Evolutionary conservation across 2,329 filamentous ascomycete genomes (phyloP), one percentile per base, ranked within the genome.

Genomic region (Trichoderma koningiopsis): DNA sequence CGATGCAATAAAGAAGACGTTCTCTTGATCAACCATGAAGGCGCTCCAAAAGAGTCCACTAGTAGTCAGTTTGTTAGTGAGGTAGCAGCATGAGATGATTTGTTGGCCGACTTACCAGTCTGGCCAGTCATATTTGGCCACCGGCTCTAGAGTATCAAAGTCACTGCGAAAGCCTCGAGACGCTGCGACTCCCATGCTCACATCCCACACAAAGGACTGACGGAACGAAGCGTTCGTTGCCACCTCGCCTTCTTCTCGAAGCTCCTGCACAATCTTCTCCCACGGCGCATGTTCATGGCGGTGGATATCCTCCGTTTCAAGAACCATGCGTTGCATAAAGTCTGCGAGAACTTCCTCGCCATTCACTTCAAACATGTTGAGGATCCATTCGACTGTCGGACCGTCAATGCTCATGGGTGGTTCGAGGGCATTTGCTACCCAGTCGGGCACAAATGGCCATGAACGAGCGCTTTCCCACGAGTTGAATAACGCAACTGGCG

Each of bases 21-120:
- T 78, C 5, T 73, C 72, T 0, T 72, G 68, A 65, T 80, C 77
- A 14, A 79, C 61, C 76, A 77, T 77, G 67, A 80, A 81, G 0
- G 79, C 79, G 49, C 79, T 81, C 80, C 80, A 81, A 68, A 78
- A 79, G 0, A 81, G 70, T 1, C 78, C 80, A 68, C 79, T 81
- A 35, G 22, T 13, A 43, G 5, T n/a, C 49, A 4, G 11, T 14
- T 14, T 10, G 59, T 49, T 62, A 33, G 19, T 33, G 22, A 13
- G 24, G n/a, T 29, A 6, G 37, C n/a, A 31, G 33, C 37, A 31
- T 19, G 49, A 29, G 8, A 29, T 52, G 6, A 31, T 13, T 19
- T 2, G 2, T 13, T 22, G 4, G 1, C 58, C 2, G 8, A 72
- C 78, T 76, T 71, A 81, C 79, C 77, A 78, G 56, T 81, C 80